Evolutionary conservation across 208 protist species (phyloP).

Genomic region (Leishmania martiniquensis): DNA sequence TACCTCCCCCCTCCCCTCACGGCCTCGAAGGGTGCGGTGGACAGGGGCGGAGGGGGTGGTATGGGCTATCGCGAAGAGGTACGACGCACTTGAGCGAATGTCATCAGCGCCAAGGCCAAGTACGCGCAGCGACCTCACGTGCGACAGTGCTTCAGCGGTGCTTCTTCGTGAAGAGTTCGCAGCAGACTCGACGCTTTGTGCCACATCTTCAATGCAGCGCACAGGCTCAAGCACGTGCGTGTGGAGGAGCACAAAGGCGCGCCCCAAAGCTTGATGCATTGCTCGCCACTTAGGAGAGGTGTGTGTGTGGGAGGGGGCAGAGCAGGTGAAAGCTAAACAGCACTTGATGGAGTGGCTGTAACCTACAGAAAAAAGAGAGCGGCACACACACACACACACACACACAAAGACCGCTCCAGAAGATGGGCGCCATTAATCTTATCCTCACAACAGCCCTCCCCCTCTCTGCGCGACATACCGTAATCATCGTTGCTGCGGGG

Average conservation of each 20-base stretch:
- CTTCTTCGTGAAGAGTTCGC: neutral
- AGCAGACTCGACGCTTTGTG: neutral
- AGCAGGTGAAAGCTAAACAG: neutral
- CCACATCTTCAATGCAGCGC: neutral
- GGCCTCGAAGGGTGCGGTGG: neutral
- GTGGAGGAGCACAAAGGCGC: neutral
- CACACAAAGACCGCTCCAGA: neutral
- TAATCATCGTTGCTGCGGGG: neutral
- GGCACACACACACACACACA: neutral
- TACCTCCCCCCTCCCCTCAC: too few species aligned
- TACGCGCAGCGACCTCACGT: neutral
- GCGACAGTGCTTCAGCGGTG: neutral
- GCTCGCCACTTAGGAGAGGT: neutral
- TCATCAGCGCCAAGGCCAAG: neutral
- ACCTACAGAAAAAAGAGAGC: neutral
- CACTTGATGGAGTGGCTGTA: neutral
- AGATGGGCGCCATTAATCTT: neutral
- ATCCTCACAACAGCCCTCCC: neutral
- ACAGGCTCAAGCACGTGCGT: neutral
- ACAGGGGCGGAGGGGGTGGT: too few species aligned
- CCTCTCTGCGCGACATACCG: neutral
- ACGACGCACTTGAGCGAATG: neutral
- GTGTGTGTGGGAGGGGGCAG: neutral
- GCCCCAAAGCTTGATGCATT: neutral
- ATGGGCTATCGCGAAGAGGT: neutral